Percentiles rank a stretch among this genome's conserved stretches.
Evolutionary conservation across 768 basidiomycete genomes (phyloP).

Genomic region (Boletus patriciae): DNA sequence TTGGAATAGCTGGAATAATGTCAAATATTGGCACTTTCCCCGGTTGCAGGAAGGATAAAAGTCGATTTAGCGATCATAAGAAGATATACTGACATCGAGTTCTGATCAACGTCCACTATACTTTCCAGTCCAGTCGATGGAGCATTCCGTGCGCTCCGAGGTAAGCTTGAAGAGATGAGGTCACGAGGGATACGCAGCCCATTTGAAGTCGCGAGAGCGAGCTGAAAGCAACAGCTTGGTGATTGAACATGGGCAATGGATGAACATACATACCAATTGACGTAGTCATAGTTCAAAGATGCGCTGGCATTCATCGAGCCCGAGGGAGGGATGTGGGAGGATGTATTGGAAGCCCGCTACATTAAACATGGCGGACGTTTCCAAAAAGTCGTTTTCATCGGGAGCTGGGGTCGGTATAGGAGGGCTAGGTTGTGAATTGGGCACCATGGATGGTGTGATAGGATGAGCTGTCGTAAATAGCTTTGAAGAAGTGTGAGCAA

Average conservation of each 20-base stretch:
- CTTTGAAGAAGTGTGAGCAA: neutral
- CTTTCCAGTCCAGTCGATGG: neutral
- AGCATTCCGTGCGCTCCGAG: neutral
- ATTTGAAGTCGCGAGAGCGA: neutral
- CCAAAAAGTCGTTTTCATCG: neutral
- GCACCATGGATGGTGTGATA: neutral
- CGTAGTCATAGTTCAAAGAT: neutral
- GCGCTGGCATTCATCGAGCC: neutral
- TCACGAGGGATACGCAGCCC: neutral
- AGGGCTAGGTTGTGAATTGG: neutral
- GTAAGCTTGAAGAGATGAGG: neutral
- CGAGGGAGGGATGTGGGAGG: neutral
- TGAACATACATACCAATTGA: neutral
- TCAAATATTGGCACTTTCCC: no score
- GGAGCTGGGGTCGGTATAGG: no score
- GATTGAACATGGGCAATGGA: neutral
- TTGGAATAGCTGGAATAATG: neutral
- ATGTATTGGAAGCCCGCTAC: neutral
- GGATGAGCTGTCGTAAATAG: no score
- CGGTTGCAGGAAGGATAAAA: neutral
- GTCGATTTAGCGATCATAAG: neutral
- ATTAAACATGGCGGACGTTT: neutral
- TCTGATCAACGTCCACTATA: neutral
- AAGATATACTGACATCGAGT: neutral
- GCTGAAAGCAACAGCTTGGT: neutral